Evolutionary conservation across 371 early-diverging fungal genomes (phyloP).

Genomic region (Mucor indicus): DNA sequence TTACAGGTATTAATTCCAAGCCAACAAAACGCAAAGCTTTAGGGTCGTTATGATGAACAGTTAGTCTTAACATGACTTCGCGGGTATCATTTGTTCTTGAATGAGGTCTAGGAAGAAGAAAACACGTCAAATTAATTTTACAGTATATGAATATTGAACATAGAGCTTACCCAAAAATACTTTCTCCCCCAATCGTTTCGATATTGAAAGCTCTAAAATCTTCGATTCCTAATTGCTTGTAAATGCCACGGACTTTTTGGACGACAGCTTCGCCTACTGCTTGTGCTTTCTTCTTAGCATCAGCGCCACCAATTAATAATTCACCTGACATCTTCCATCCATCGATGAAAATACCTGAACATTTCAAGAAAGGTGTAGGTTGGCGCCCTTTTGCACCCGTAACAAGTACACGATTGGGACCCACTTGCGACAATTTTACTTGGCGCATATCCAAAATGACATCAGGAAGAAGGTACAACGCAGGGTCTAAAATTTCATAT

Average conservation of each 20-base stretch:
- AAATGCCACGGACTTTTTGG: constrained; percentile 46
- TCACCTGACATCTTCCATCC: constrained; percentile 69
- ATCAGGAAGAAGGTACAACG: constrained; percentile 68
- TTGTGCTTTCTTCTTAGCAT: constrained; percentile 62
- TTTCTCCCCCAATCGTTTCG: constrained; percentile 67
- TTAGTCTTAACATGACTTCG: constrained; percentile 66
- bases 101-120: constrained; percentile 39
- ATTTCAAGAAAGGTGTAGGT: constrained; percentile 66
- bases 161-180: constrained; percentile 63
- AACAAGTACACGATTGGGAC: constrained; percentile 60
- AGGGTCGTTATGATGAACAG: constrained; percentile 58
- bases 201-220: constrained; percentile 56
- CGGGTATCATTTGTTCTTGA: constrained; percentile 49
- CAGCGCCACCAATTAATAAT: constrained; percentile 65
- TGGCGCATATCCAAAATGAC: constrained; percentile 70
- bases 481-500: constrained; percentile 74
- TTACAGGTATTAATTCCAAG: constrained; percentile 66
- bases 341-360: constrained; percentile 68
- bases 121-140: not conserved
- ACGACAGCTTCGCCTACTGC: constrained; percentile 68
- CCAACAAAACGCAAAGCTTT: constrained; percentile 59
- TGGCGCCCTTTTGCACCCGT: constrained; percentile 62
- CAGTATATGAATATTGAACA: not conserved
- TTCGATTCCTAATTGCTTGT: constrained; percentile 45
- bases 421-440: constrained; percentile 56